Evolutionary conservation across 116 monocot species (phyloP).

Genomic region (Cymodocea nodosa): DNA sequence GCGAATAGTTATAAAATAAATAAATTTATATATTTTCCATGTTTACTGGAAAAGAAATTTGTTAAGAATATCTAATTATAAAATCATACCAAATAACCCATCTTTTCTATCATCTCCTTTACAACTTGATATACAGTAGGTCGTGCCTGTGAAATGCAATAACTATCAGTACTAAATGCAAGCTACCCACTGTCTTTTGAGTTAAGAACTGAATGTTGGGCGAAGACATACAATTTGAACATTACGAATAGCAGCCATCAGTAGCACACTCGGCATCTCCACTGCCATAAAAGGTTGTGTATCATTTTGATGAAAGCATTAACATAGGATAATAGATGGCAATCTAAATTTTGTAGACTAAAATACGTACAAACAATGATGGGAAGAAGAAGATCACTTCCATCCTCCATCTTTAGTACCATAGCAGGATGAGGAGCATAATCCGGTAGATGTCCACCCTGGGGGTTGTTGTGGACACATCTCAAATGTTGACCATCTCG

Average conservation of each 20-base stretch:
- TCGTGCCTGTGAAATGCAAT: slow-evolving; percentile 47
- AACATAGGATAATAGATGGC: neutral
- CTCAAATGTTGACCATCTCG: slow-evolving; percentile 60
- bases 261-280: slow-evolving; percentile 83
- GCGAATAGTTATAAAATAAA: neutral
- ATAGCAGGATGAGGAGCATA: slow-evolving; percentile 91
- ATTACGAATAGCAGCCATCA: slow-evolving; percentile 88
- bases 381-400: slow-evolving; percentile 79
- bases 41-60: neutral
- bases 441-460: slow-evolving; percentile 49
- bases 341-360: neutral
- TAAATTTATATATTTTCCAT: neutral
- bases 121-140: slow-evolving; percentile 91
- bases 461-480: slow-evolving; percentile 76
- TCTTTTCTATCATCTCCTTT: slow-evolving; percentile 87
- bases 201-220: slow-evolving; percentile 3
- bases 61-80: neutral
- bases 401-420: slow-evolving; percentile 94
- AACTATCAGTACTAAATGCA: neutral
- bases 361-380: slow-evolving; percentile 80
- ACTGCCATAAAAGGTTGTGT: slow-evolving; percentile 28
- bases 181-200: neutral
- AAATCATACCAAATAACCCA: slow-evolving; percentile 78
- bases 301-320: slow-evolving; percentile 1
- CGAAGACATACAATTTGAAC: slow-evolving; percentile 49